Evolutionary conservation across 2,329 filamentous ascomycete species (phyloP).

Genomic region (Colletotrichum tabaci): DNA sequence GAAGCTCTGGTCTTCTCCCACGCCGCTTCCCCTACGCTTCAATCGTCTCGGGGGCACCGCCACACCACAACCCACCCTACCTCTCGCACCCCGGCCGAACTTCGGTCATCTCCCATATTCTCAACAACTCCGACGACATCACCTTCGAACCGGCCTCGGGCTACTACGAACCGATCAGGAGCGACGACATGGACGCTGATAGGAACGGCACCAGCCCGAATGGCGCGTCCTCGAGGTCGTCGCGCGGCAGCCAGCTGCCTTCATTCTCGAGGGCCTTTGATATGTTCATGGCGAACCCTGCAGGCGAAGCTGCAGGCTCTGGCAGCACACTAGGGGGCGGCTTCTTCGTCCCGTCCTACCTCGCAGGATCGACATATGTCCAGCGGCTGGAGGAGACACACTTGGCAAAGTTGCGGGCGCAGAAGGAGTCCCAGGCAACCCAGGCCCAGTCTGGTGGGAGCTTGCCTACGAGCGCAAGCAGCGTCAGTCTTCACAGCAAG

Average conservation of each 20-base stretch:
- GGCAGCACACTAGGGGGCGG: constrained; percentile 51
- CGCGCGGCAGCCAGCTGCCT: constrained; percentile 52
- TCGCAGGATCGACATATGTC: constrained; percentile 83
- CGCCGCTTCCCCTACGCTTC: constrained; percentile 60
- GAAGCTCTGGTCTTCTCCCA: constrained; percentile 50
- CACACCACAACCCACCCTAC: constrained; percentile 54
- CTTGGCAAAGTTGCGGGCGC: constrained; percentile 69
- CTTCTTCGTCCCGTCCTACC: constrained; percentile 90
- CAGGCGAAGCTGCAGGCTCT: constrained; percentile 41
- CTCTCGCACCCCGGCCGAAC: constrained; percentile 54
- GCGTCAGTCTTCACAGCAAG: constrained; percentile 67
- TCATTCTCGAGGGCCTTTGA: constrained; percentile 69
- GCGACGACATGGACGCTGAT: constrained; percentile 53
- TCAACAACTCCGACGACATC: constrained; percentile 63
- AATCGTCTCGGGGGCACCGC: constrained; percentile 55
- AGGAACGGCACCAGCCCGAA: constrained; percentile 49
- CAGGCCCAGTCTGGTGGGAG: constrained; percentile 59
- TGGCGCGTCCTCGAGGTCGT: constrained; percentile 45
- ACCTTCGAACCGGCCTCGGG: constrained; percentile 53
- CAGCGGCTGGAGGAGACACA: constrained; percentile 81
- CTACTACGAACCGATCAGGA: constrained; percentile 42
- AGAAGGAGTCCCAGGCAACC: constrained; percentile 63
- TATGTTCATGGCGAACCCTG: constrained; percentile 57
- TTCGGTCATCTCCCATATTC: constrained; percentile 68
- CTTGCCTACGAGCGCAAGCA: constrained; percentile 68